These are phyloP conservation scores for Stephania japonica DNA, from an alignment of 164 flowering plant genomes.

Conservation along the genomic window DNA sequence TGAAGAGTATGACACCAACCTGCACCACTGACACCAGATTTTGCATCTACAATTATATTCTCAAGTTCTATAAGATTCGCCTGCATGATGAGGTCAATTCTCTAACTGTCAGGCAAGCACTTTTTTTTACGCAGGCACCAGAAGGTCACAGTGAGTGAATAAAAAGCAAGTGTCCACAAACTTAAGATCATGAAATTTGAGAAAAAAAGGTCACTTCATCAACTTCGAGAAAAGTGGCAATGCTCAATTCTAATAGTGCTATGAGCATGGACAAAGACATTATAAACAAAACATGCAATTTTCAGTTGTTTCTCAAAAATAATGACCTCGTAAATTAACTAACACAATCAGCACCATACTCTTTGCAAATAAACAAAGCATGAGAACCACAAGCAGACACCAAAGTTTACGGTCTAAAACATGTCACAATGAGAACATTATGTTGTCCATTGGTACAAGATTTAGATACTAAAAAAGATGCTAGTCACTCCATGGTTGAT, in stretches of 20 bases:
- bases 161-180: background rate
- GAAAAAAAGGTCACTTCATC: background rate
- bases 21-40: slow-evolving; percentile 99
- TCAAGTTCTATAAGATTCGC: slow-evolving; percentile 54
- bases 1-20: slow-evolving; percentile 36
- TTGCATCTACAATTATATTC: slow-evolving; percentile 83
- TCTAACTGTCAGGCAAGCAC: background rate
- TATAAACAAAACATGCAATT: background rate
- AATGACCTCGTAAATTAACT: background rate
- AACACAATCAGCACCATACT: background rate
- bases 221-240: background rate
- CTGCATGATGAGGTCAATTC: slow-evolving; percentile 38
- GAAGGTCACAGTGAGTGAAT: background rate
- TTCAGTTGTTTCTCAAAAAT: background rate
- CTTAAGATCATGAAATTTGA: background rate
- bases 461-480: background rate
- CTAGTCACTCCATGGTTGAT: background rate
- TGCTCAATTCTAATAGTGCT: background rate
- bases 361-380: background rate
- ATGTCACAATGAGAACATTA: no score
- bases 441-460: background rate
- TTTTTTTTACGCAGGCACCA: background rate
- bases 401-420: background rate
- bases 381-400: background rate
- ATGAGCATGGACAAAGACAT: background rate